Percentiles rank a stretch among this genome's conserved stretches.
phyloP scores from a whole-genome alignment of 768 basidiomycete genomes.

The Termitomyces sp. region DNA sequence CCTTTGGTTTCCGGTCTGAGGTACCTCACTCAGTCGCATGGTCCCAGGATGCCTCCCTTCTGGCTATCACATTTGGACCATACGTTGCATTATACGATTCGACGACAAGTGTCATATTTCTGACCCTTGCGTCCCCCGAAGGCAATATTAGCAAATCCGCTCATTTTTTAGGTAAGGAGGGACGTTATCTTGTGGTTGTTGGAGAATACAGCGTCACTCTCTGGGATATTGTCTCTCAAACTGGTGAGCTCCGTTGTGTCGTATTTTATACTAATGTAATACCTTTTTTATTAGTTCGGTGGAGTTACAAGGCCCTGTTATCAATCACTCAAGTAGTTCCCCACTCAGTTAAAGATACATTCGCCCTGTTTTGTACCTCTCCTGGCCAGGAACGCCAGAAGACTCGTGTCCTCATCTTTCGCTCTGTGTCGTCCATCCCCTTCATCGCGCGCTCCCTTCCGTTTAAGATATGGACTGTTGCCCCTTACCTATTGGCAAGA shows the following conservation, averaged over 20 bases:
- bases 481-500: constrained; percentile 26
- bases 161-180: constrained; percentile 64
- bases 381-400: constrained; percentile 20
- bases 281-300: constrained; percentile 40
- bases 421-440: constrained; percentile 37
- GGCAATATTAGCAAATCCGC: constrained; percentile 37
- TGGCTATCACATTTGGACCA: constrained; percentile 65
- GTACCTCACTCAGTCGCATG: constrained; percentile 64
- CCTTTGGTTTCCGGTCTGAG: constrained; percentile 63
- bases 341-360: constrained; percentile 51
- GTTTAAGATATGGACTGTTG: constrained; percentile 51
- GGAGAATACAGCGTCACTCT: constrained; percentile 47
- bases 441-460: constrained; percentile 44
- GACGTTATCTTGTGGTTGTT: constrained; percentile 62
- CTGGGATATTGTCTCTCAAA: constrained; percentile 67
- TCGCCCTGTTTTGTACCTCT: constrained; percentile 49
- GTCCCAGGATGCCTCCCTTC: constrained; percentile 82
- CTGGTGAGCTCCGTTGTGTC: constrained; percentile 38
- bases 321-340: constrained; percentile 42
- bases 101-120: constrained; percentile 49
- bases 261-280: not conserved
- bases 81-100: constrained; percentile 76
- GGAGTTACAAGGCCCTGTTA: constrained; percentile 39
- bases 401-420: constrained; percentile 45
- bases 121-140: constrained; percentile 54